Percentiles rank a stretch among this genome's conserved stretches.
These are phyloP conservation scores for Trichoderma sp. DNA, from an alignment of 2,329 filamentous ascomycete genomes.

Conservation along the genomic window DNA sequence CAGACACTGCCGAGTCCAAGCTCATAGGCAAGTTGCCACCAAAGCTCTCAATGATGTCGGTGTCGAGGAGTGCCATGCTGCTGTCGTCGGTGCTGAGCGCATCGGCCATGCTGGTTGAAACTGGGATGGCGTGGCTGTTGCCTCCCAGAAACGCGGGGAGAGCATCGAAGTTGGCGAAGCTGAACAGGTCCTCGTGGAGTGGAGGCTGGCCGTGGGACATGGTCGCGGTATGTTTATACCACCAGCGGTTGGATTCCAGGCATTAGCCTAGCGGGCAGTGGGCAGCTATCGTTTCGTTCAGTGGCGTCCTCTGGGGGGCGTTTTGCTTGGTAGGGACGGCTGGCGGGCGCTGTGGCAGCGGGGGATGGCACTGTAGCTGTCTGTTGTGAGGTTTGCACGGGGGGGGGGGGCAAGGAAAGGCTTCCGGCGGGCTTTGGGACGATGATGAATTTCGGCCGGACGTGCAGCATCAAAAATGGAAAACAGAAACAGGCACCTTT, in stretches of 20 bases:
- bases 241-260: conserved; percentile 33
- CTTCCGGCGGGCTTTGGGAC: not conserved
- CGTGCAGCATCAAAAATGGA: not conserved
- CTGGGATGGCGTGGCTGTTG: conserved; percentile 35
- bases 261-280: conserved; percentile 33
- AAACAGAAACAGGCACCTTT: not conserved
- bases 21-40: conserved; percentile 47
- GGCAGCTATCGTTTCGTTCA: conserved; percentile 9
- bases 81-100: conserved; percentile 10
- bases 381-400: not conserved
- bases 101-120: conserved; percentile 25
- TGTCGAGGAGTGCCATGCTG: conserved; percentile 29
- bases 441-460: not conserved
- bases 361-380: not conserved
- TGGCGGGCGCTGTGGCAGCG: not conserved
- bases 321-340: conserved; percentile 1
- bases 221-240: conserved; percentile 31
- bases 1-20: conserved; percentile 40
- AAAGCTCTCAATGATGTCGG: conserved; percentile 20
- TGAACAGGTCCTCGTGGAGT: conserved; percentile 43
- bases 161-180: conserved; percentile 42
- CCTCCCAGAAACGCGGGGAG: conserved; percentile 36
- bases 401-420: too few species aligned
- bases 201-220: conserved; percentile 46
- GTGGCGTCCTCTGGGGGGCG: conserved; percentile 20